Conservation (phyloP, 129 eudicot species). For the Lactuca saligna region DNA sequence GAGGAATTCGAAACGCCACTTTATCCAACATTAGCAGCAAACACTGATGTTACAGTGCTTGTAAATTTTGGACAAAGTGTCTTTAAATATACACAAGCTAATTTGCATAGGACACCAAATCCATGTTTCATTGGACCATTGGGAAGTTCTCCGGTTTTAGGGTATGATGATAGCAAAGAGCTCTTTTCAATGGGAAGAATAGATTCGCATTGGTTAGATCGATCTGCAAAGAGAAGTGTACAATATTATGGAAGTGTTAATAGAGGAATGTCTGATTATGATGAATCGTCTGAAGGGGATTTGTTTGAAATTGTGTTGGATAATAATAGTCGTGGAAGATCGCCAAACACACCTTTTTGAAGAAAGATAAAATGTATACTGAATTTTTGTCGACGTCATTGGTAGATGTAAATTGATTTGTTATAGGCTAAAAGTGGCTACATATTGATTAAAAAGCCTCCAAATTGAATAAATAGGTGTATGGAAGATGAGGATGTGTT, state of each 20-base stretch:
- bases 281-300: conserved; percentile 77
- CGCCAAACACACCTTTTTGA: conserved; percentile 51
- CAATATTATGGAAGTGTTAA: conserved; percentile 40
- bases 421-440: conserved; percentile 25
- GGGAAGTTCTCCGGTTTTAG: conserved; percentile 48
- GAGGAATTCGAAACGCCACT: conserved; percentile 78
- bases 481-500: conserved; percentile 1
- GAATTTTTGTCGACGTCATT: background rate
- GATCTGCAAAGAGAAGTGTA: conserved; percentile 50
- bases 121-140: conserved; percentile 80
- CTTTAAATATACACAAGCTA: conserved; percentile 66
- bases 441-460: conserved; percentile 11
- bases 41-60: conserved; percentile 41
- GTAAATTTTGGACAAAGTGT: conserved; percentile 84
- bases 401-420: conserved; percentile 31
- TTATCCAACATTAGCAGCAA: conserved; percentile 73
- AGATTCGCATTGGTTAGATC: conserved; percentile 74
- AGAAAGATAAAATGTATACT: background rate
- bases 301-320: conserved; percentile 88
- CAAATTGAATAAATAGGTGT: background rate
- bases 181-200: conserved; percentile 95
- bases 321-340: conserved; percentile 52
- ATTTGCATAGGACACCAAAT: conserved; percentile 74
- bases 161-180: conserved; percentile 80
- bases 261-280: conserved; percentile 48